These are phyloP conservation scores for Trichoderma atroviride DNA, from an alignment of 2,329 filamentous ascomycete species.

Conservation along the genomic window DNA sequence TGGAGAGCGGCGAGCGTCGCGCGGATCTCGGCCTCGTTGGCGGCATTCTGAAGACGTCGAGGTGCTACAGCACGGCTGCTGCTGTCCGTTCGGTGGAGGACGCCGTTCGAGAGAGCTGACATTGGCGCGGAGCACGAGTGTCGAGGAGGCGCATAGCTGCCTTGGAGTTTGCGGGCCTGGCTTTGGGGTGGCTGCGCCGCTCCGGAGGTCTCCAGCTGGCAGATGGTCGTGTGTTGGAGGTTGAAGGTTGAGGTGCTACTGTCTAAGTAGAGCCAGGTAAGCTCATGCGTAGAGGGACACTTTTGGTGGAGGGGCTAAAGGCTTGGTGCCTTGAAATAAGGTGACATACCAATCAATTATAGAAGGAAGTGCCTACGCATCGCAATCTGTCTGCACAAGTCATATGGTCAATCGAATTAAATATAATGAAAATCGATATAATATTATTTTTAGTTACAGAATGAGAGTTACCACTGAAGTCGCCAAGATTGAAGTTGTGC, in stretches of 20 bases:
- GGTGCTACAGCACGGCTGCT: constrained; percentile 38
- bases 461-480: background rate
- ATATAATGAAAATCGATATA: background rate
- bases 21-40: constrained; percentile 77
- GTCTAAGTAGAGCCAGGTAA: constrained; percentile 2
- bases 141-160: constrained; percentile 49
- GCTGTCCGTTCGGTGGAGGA: constrained; percentile 38
- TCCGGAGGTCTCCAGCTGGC: background rate
- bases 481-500: background rate
- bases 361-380: background rate
- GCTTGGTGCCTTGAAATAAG: background rate
- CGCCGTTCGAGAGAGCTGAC: constrained; percentile 52
- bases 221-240: background rate
- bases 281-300: constrained; percentile 1
- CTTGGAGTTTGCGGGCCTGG: constrained; percentile 23
- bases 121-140: constrained; percentile 47
- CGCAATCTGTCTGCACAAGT: background rate
- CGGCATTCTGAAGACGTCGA: constrained; percentile 65
- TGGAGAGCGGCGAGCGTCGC: constrained; percentile 75
- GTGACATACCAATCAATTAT: background rate
- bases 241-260: constrained; percentile 8
- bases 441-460: background rate
- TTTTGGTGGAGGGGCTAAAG: constrained; percentile 15
- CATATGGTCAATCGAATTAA: background rate
- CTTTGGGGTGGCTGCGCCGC: constrained; percentile 5